phyloP scores from a whole-genome alignment of 768 basidiomycete species.

The Amanita subjunquillea region DNA sequence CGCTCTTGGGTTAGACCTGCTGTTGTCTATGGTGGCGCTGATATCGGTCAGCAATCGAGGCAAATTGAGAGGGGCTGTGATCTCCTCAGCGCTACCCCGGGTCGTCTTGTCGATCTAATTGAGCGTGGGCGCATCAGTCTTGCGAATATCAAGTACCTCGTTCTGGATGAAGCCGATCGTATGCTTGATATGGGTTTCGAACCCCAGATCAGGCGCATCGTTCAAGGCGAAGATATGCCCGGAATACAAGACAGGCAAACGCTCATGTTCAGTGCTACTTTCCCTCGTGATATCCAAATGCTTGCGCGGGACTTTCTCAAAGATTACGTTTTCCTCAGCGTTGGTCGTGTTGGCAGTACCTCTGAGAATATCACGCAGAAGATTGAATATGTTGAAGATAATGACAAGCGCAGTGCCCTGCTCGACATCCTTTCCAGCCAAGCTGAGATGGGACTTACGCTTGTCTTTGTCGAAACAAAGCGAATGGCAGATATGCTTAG shows the following conservation, averaged over 20 bases:
- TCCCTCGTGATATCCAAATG: conserved; percentile 98
- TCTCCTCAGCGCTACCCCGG: conserved; percentile 92
- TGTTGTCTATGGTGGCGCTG: conserved; percentile 98
- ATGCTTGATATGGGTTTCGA: conserved; percentile 99
- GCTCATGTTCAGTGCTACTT: conserved; percentile 99
- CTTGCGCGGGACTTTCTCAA: conserved; percentile 94
- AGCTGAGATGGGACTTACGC: conserved; percentile 62
- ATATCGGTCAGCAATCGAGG: conserved; percentile 93
- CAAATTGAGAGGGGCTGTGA: conserved; percentile 95
- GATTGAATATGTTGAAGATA: conserved; percentile 96
- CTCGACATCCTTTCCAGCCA: conserved; percentile 78
- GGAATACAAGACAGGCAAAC: conserved; percentile 85
- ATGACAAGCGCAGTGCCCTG: conserved; percentile 93
- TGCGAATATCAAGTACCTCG: conserved; percentile 93
- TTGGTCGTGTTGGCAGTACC: conserved; percentile 96
- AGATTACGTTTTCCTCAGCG: conserved; percentile 98
- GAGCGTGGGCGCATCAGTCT: conserved; percentile 96
- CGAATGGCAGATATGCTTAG: conserved; percentile 98
- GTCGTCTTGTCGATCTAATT: conserved; percentile 95
- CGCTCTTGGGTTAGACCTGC: conserved; percentile 99
- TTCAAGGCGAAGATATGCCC: conserved; percentile 99
- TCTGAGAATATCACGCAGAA: conserved; percentile 99
- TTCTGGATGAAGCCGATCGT: conserved; percentile 98
- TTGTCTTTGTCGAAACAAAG: conserved; percentile 99
- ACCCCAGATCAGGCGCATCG: conserved; percentile 96